Evolutionary conservation across 2,329 filamentous ascomycete species (phyloP).

Genomic region (Immersiporthe knoxdaviesiana): DNA sequence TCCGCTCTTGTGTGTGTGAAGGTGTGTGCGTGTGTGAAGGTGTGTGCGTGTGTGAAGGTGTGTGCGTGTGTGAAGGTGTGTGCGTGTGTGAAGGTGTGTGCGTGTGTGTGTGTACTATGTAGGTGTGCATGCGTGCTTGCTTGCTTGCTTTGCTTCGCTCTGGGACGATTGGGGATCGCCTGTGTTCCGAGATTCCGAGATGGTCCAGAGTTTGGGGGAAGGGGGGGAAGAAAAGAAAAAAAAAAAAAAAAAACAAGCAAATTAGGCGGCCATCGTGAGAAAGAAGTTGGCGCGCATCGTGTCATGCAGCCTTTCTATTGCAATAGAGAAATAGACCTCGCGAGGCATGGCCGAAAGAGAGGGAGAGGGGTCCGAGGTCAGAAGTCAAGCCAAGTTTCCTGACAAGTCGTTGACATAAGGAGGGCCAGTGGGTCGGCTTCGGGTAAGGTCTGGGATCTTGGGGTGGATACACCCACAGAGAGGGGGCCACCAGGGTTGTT

Average conservation of each 20-base stretch:
- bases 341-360: constrained; percentile 14
- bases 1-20: background rate
- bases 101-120: no score
- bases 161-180: background rate
- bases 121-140: no score
- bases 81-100: background rate
- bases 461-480: constrained; percentile 7
- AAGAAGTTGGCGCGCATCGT: background rate
- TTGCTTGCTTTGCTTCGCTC: background rate
- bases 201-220: background rate
- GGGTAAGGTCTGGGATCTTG: constrained; percentile 16
- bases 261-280: constrained; percentile 4
- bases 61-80: no score
- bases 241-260: background rate
- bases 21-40: background rate
- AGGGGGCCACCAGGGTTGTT: constrained; percentile 18
- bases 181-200: background rate
- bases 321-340: constrained; percentile 15
- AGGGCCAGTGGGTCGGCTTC: background rate
- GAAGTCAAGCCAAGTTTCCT: constrained; percentile 18
- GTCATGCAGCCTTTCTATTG: constrained; percentile 7
- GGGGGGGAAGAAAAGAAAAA: no score
- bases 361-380: constrained; percentile 11
- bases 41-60: no score
- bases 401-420: constrained; percentile 8